A percentile compares a stretch with the other conserved stretches of the same genome.
Evolutionary conservation across 805 yeast species (phyloP).

Genomic region (Candida dajiaensis): DNA sequence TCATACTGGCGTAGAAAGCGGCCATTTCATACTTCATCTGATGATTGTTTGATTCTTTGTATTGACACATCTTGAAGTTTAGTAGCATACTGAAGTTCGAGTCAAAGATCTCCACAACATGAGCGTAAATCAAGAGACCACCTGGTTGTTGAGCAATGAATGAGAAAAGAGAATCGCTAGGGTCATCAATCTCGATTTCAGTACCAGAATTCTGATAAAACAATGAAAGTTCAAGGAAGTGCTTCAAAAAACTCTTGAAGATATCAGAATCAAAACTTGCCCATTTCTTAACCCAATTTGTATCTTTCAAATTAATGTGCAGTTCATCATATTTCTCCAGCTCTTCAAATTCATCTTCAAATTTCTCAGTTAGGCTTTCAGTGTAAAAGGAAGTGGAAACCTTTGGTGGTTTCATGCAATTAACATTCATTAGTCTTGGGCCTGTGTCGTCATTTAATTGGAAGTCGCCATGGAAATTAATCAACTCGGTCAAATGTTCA

Average conservation of each 20-base stretch:
- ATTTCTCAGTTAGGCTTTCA: constrained; percentile 16
- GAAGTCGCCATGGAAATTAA: constrained; percentile 17
- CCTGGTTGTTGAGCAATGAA: constrained; percentile 16
- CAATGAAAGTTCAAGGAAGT: constrained; percentile 32
- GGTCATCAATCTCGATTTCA: not conserved
- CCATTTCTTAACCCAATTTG: constrained; percentile 58
- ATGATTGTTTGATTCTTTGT: constrained; percentile 6
- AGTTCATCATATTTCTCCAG: constrained; percentile 26
- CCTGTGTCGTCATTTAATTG: constrained; percentile 1
- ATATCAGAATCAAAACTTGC: constrained; percentile 48
- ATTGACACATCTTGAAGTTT: constrained; percentile 13
- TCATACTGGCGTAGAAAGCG: constrained; percentile 8
- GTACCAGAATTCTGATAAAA: constrained; percentile 1
- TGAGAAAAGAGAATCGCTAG: not conserved
- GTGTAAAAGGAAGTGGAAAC: constrained; percentile 17
- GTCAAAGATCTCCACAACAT: constrained; percentile 17
- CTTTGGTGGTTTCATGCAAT: constrained; percentile 35
- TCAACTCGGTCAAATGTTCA: constrained; percentile 9
- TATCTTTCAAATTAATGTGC: constrained; percentile 44
- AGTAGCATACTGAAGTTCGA: constrained; percentile 16
- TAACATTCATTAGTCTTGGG: constrained; percentile 28
- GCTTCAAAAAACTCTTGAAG: constrained; percentile 56
- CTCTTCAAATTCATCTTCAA: constrained; percentile 20
- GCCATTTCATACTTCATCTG: constrained; percentile 11
- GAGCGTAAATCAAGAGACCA: constrained; percentile 19